Evolutionary conservation across 169 alveolate species (phyloP).

Genomic region (Eimeria praecox): DNA sequence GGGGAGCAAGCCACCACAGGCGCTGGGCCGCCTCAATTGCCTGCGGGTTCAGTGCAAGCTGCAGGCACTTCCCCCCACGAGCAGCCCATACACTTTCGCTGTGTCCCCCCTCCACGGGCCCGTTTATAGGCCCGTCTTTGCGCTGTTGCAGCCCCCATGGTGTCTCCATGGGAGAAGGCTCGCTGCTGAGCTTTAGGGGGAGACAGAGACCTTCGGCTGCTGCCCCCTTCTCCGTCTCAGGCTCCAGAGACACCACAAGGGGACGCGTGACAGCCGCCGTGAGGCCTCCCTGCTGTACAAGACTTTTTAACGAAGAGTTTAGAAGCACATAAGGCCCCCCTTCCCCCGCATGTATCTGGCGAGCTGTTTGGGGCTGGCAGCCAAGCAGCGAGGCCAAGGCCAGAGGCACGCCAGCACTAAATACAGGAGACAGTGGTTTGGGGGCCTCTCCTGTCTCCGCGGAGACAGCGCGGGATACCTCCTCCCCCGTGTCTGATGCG

Average conservation of each 20-base stretch:
- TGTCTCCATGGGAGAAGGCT: not conserved
- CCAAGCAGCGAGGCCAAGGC: constrained; percentile 22
- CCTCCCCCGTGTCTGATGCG: not conserved
- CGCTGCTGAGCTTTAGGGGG: constrained; percentile 10
- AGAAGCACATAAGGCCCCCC: not conserved
- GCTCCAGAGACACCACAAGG: constrained; percentile 25
- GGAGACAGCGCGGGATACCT: not conserved
- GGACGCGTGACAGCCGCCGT: constrained; percentile 15
- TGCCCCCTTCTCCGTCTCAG: not conserved
- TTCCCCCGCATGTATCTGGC: not conserved
- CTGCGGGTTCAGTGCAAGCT: constrained; percentile 10
- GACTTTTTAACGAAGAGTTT: not conserved
- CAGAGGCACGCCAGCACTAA: constrained; percentile 34
- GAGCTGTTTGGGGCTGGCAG: not conserved
- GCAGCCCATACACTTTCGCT: not conserved
- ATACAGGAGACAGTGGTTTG: constrained; percentile 28
- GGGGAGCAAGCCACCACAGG: constrained; percentile 72
- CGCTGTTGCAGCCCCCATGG: not conserved
- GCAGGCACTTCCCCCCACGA: not conserved
- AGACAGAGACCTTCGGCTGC: constrained; percentile 1
- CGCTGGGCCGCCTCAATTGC: constrained; percentile 50
- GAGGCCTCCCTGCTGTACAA: constrained; percentile 28
- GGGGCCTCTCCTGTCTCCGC: constrained; percentile 6
- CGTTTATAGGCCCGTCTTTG: not conserved
- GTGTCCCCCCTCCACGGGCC: not conserved